phyloP scores from a whole-genome alignment of 2,329 filamentous ascomycete genomes.

The Xylaria sp. region DNA sequence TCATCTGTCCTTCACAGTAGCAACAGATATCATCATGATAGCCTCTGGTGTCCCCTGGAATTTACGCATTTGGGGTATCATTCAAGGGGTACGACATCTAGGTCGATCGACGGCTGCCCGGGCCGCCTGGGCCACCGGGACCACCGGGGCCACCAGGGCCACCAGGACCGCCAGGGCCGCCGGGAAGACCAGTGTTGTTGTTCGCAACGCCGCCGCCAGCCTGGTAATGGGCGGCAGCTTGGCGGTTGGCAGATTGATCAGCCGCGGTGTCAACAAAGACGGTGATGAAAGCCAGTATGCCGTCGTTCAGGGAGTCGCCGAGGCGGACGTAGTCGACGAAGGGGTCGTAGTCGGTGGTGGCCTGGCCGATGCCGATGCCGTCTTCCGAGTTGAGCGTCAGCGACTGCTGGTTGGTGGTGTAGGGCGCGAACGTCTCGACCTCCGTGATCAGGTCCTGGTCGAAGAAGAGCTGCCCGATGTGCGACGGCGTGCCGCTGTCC shows the following conservation, averaged over 20 bases:
- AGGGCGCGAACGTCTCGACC: constrained; percentile 54
- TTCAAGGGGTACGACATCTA: background rate
- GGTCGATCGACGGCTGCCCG: background rate
- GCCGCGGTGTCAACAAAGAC: constrained; percentile 52
- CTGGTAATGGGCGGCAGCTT: constrained; percentile 37
- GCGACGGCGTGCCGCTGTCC: constrained; percentile 53
- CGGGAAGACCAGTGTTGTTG: constrained; percentile 25
- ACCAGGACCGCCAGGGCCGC: constrained; percentile 1
- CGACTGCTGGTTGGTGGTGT: constrained; percentile 48
- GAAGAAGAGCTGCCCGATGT: constrained; percentile 67
- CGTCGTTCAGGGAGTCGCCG: constrained; percentile 54
- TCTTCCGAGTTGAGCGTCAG: constrained; percentile 57
- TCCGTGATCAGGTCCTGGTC: constrained; percentile 58
- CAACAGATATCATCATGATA: background rate
- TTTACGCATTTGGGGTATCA: background rate
- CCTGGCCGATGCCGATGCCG: constrained; percentile 53
- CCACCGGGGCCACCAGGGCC: constrained; percentile 11
- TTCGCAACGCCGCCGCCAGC: constrained; percentile 35
- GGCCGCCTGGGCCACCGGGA: background rate
- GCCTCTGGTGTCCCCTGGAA: background rate
- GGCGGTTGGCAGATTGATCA: constrained; percentile 32
- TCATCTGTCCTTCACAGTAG: background rate
- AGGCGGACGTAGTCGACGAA: constrained; percentile 63
- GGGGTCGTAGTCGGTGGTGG: constrained; percentile 58
- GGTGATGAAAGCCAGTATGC: constrained; percentile 56